Percentiles rank a stretch among this genome's conserved stretches.
These are phyloP conservation scores for Tolypocladium ovalisporum DNA, from an alignment of 2,329 filamentous ascomycete species.

Conservation along the genomic window DNA sequence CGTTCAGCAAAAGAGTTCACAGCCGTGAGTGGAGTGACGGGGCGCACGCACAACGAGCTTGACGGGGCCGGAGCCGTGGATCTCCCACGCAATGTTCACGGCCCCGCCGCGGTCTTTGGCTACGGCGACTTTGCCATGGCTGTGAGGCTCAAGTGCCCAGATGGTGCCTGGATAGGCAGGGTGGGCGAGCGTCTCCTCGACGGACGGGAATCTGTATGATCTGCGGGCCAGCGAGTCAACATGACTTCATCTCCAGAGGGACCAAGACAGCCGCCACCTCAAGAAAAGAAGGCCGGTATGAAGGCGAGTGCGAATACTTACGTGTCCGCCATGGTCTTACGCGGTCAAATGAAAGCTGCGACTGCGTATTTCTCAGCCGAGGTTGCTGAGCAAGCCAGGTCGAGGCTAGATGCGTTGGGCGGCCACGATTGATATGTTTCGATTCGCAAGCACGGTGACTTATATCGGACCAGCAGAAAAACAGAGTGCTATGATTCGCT, in stretches of 20 bases:
- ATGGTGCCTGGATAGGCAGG: conserved; percentile 55
- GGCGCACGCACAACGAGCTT: conserved; percentile 57
- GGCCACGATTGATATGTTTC: not conserved
- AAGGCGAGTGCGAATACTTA: not conserved
- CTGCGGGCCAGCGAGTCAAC: conserved; percentile 3
- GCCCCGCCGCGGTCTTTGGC: conserved; percentile 65
- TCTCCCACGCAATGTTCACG: conserved; percentile 65
- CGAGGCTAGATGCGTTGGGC: not conserved
- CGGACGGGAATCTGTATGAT: conserved; percentile 25
- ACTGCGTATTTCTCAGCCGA: not conserved
- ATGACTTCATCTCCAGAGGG: not conserved
- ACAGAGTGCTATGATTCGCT: no score
- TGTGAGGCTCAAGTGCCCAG: conserved; percentile 59
- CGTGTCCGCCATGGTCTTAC: not conserved
- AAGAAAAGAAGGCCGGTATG: not conserved
- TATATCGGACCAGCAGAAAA: not conserved
- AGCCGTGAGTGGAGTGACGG: not conserved
- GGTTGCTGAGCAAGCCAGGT: not conserved
- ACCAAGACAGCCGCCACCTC: not conserved
- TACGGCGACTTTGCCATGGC: conserved; percentile 49
- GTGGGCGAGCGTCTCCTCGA: conserved; percentile 49
- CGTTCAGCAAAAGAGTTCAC: not conserved
- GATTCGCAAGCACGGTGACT: not conserved
- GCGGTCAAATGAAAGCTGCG: not conserved
- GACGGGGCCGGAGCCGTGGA: conserved; percentile 63